Conservation (phyloP, 2,329 filamentous ascomycete species). For the Falciphora oryzae region DNA sequence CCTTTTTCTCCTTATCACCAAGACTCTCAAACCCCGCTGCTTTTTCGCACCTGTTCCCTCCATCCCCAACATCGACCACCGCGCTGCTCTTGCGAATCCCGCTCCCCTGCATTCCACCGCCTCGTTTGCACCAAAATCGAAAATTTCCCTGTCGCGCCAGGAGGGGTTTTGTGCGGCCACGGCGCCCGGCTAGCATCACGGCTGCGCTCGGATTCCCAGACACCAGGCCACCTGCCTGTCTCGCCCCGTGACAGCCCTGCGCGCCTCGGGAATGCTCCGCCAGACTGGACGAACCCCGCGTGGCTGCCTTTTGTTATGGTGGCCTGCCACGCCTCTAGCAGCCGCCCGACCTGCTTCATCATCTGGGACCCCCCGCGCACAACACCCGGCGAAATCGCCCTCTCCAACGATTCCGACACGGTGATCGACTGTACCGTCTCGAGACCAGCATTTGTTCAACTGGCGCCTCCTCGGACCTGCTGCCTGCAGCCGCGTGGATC, state of each 20-base stretch:
- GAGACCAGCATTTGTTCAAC: constrained; percentile 4
- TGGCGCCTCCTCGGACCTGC: too few relatives aligned
- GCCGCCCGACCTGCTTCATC: not conserved
- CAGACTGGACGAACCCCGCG: not conserved
- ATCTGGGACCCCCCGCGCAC: not conserved
- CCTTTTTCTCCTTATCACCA: not conserved
- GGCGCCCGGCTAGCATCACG: not conserved
- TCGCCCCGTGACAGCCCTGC: not conserved
- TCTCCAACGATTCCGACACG: not conserved
- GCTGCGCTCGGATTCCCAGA: not conserved
- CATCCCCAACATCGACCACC: not conserved
- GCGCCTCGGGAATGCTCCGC: constrained; percentile 1
- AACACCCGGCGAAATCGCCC: not conserved
- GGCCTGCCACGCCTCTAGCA: not conserved
- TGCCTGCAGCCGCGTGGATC: not conserved
- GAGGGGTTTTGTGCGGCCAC: not conserved
- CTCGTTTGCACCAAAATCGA: not conserved
- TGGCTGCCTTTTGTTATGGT: not conserved
- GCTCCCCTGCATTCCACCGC: not conserved
- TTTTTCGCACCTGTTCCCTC: not conserved
- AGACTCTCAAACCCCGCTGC: not conserved
- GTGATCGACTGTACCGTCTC: constrained; percentile 5
- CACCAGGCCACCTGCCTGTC: not conserved
- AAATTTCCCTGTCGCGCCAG: not conserved
- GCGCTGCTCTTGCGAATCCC: not conserved